Conservation (phyloP, 108 stramenopile genomes). For the Epithemia pelagica region DNA sequence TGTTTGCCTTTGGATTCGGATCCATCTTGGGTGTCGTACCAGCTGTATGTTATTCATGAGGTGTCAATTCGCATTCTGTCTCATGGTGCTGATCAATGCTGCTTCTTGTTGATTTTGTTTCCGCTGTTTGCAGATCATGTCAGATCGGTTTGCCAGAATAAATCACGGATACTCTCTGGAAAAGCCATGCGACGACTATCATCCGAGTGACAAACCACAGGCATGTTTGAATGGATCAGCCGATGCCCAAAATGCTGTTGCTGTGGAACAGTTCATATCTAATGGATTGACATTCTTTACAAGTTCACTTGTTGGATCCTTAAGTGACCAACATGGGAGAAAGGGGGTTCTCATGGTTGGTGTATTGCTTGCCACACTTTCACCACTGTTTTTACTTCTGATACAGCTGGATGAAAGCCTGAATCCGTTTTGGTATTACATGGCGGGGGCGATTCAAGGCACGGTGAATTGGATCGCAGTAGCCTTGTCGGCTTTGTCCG, state of each 20-base stretch:
- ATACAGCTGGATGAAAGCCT: conserved; percentile 45
- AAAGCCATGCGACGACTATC: conserved; percentile 1
- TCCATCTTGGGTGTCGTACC: conserved; percentile 69
- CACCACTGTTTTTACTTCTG: conserved; percentile 45
- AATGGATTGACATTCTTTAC: conserved; percentile 66
- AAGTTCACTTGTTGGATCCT: conserved; percentile 65
- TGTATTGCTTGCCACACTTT: conserved; percentile 36
- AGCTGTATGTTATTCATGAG: conserved; percentile 19
- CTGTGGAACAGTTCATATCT: conserved; percentile 43
- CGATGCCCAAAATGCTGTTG: conserved; percentile 68
- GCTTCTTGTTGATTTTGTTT: conserved; percentile 1
- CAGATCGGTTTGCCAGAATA: conserved; percentile 76
- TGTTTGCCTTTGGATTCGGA: conserved; percentile 65
- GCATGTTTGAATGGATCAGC: conserved; percentile 58
- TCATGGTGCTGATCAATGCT: conserved; percentile 41
- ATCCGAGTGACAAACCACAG: conserved; percentile 25
- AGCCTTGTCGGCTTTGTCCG: conserved; percentile 59
- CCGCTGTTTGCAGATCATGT: conserved; percentile 29
- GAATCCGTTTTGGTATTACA: conserved; percentile 62
- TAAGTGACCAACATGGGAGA: conserved; percentile 73
- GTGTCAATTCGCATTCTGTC: conserved; percentile 39
- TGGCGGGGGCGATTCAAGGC: conserved; percentile 39
- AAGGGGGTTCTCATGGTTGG: conserved; percentile 52
- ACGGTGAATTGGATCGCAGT: conserved; percentile 67
- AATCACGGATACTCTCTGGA: conserved; percentile 34